A percentile compares a stretch with the other conserved stretches of the same genome.
Conservation (phyloP, 2,329 filamentous ascomycete genomes). For the Diaporthe sp. region DNA sequence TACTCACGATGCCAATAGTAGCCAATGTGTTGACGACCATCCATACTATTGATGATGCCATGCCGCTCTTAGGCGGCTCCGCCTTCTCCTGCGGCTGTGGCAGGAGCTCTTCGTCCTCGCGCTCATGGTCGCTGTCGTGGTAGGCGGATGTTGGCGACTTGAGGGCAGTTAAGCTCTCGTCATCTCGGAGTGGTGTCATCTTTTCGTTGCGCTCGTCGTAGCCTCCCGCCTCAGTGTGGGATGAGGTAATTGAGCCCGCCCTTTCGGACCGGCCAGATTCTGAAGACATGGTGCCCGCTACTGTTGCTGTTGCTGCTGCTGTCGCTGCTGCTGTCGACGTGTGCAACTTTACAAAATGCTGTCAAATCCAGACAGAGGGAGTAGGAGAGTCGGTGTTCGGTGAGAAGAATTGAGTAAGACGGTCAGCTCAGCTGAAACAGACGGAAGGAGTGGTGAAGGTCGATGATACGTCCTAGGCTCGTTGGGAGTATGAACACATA, state of each 20-base stretch:
- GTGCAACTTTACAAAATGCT: neutral
- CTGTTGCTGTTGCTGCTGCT: neutral
- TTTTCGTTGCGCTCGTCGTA: constrained; percentile 49
- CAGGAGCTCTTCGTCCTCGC: constrained; percentile 55
- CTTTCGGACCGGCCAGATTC: constrained; percentile 39
- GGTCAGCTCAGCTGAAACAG: constrained; percentile 23
- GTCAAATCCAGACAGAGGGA: neutral
- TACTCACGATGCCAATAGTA: constrained; percentile 70
- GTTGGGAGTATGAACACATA: neutral
- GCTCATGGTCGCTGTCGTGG: constrained; percentile 49
- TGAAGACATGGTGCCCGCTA: constrained; percentile 38
- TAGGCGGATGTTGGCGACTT: constrained; percentile 37
- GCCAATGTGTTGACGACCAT: constrained; percentile 71
- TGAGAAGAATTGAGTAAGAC: neutral
- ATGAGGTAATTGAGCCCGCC: constrained; percentile 46
- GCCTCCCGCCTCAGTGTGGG: constrained; percentile 45
- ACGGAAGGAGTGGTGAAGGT: neutral
- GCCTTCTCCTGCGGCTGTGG: constrained; percentile 46
- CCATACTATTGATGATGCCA: constrained; percentile 60
- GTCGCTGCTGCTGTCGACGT: neutral
- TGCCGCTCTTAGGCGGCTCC: constrained; percentile 48
- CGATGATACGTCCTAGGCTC: constrained; percentile 8
- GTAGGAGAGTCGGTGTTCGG: neutral
- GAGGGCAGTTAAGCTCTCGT: constrained; percentile 44
- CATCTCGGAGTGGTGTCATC: constrained; percentile 45